These are phyloP conservation scores for Pyrrhoderma noxium DNA, from an alignment of 1,284 basidiomycete genomes.

Conservation along the genomic window DNA sequence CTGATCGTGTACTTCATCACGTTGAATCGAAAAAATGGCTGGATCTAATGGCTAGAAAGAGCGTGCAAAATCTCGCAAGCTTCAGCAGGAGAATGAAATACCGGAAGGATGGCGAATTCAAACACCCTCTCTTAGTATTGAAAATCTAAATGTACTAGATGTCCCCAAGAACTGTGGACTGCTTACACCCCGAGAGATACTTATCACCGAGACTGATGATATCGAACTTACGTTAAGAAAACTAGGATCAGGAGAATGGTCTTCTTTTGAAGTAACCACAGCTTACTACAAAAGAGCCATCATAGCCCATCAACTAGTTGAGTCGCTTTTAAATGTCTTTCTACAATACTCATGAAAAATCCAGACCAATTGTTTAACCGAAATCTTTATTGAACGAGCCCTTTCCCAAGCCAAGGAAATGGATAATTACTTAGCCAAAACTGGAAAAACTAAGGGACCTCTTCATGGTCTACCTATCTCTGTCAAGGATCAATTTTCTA, in stretches of 20 bases:
- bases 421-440: constrained; percentile 35
- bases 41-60: constrained; percentile 32
- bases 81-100: constrained; percentile 38
- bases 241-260: constrained; percentile 35
- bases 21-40: no score
- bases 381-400: constrained; percentile 42
- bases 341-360: constrained; percentile 17
- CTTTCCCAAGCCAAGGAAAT: constrained; percentile 37
- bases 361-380: constrained; percentile 44
- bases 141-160: constrained; percentile 33
- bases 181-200: constrained; percentile 38
- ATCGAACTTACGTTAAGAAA: constrained; percentile 34
- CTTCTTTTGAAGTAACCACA: constrained; percentile 40
- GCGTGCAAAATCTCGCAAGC: constrained; percentile 35
- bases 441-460: constrained; percentile 38
- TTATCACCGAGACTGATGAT: constrained; percentile 42
- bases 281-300: constrained; percentile 55
- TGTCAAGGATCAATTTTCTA: constrained; percentile 51
- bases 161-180: constrained; percentile 39
- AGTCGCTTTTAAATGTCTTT: neutral
- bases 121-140: constrained; percentile 26
- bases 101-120: constrained; percentile 41
- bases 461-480: constrained; percentile 49
- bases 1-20: no score
- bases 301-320: constrained; percentile 52